Evolutionary conservation across 495 filamentous ascomycete genomes (phyloP).

Genomic region (Talaromyces ruber): DNA sequence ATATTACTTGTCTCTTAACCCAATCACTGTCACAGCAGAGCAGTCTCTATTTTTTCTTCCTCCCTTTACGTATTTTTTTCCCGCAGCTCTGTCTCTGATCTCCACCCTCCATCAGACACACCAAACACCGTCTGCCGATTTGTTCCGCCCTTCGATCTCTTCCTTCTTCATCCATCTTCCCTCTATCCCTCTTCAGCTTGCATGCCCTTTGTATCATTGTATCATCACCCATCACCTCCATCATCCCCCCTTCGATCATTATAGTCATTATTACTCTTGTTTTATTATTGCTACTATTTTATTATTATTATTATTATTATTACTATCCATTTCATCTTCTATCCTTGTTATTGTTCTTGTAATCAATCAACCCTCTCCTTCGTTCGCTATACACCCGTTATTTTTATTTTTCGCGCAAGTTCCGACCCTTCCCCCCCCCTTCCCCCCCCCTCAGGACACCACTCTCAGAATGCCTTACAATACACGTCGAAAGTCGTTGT

Average conservation of each 20-base stretch:
- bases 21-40: background rate
- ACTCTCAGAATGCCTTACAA: slow-evolving; percentile 79
- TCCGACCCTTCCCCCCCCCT: slow-evolving; percentile 1
- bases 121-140: slow-evolving; percentile 3
- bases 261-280: background rate
- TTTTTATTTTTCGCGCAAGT: background rate
- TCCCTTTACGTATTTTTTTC: background rate
- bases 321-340: slow-evolving; percentile 9
- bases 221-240: slow-evolving; percentile 2
- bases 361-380: slow-evolving; percentile 12
- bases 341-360: slow-evolving; percentile 3
- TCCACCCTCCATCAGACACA: background rate
- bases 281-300: slow-evolving; percentile 4
- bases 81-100: background rate
- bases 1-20: background rate
- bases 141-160: slow-evolving; percentile 5
- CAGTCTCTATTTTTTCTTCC: background rate
- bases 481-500: slow-evolving; percentile 94
- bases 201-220: slow-evolving; percentile 8
- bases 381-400: background rate
- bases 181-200: background rate
- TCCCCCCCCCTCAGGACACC: slow-evolving; percentile 3
- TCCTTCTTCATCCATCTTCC: background rate
- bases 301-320: slow-evolving; percentile 2
- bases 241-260: slow-evolving; percentile 4